These are phyloP conservation scores for Atkinsonella texensis DNA, from an alignment of 2,329 filamentous ascomycete species.

Conservation along the genomic window DNA sequence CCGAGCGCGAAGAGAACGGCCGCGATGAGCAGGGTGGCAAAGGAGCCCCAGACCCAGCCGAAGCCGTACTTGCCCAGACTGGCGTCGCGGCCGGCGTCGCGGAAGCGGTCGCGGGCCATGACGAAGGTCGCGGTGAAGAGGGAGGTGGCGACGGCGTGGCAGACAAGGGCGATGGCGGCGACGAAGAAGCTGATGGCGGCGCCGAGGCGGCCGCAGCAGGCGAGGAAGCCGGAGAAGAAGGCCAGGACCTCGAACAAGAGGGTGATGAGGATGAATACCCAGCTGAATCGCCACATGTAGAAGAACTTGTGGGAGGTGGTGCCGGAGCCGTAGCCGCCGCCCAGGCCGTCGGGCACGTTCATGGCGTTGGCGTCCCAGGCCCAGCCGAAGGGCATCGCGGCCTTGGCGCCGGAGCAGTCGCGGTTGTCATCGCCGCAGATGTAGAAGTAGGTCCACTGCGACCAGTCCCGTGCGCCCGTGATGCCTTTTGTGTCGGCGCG, in stretches of 20 bases:
- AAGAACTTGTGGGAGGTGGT: conserved; percentile 55
- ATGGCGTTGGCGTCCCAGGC: conserved; percentile 46
- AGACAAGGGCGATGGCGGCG: conserved; percentile 51
- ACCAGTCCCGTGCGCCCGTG: conserved; percentile 49
- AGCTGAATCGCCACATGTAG: conserved; percentile 83
- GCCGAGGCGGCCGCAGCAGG: conserved; percentile 59
- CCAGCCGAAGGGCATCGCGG: conserved; percentile 60
- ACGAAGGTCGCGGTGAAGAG: conserved; percentile 69
- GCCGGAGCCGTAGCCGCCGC: conserved; percentile 37
- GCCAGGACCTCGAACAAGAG: conserved; percentile 64
- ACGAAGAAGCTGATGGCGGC: conserved; percentile 52
- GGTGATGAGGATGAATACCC: conserved; percentile 78
- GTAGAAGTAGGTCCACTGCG: conserved; percentile 88
- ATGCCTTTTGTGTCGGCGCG: conserved; percentile 65
- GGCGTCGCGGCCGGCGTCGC: conserved; percentile 40
- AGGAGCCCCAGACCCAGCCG: conserved; percentile 66
- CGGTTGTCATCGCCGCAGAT: conserved; percentile 56
- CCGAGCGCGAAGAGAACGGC: conserved; percentile 56
- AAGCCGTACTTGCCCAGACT: conserved; percentile 56
- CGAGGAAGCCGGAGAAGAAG: conserved; percentile 56
- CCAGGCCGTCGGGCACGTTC: conserved; percentile 32
- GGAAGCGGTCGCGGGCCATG: conserved; percentile 56
- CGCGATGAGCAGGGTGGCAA: conserved; percentile 53
- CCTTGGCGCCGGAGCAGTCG: conserved; percentile 50
- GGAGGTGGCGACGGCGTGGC: conserved; percentile 52